Evolutionary conservation across 805 yeast genomes (phyloP).

Genomic region (Blastobotrys americana): DNA sequence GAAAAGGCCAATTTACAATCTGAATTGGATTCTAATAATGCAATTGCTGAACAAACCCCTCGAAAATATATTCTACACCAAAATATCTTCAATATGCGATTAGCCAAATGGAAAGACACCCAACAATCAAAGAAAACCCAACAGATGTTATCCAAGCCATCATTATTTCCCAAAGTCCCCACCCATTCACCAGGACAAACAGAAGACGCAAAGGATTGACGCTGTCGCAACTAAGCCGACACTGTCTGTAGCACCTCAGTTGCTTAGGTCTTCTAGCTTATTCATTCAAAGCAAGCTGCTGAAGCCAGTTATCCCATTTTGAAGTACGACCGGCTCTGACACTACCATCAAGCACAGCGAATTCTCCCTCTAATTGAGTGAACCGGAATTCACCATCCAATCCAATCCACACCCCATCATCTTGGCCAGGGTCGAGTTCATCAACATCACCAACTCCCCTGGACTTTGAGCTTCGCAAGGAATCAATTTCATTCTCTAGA

Average conservation of each 20-base stretch:
- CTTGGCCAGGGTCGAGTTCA: slow-evolving; percentile 31
- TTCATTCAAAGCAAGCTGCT: slow-evolving; percentile 58
- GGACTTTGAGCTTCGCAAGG: slow-evolving; percentile 43
- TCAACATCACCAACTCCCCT: slow-evolving; percentile 40
- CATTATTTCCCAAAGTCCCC: slow-evolving; percentile 33
- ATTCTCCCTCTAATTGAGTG: slow-evolving; percentile 61
- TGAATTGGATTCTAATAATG: slow-evolving; percentile 18
- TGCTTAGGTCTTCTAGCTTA: neutral
- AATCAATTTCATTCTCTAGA: slow-evolving; percentile 58
- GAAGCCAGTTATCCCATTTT: slow-evolving; percentile 73
- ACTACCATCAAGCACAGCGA: slow-evolving; percentile 59
- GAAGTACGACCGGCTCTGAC: slow-evolving; percentile 48
- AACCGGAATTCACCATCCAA: slow-evolving; percentile 47
- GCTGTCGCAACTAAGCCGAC: no score
- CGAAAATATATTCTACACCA: slow-evolving; percentile 36
- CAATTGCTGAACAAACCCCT: slow-evolving; percentile 30
- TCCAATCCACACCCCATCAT: slow-evolving; percentile 38
- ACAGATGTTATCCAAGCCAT: slow-evolving; percentile 27
- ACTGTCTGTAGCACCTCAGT: neutral
- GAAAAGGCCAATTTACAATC: slow-evolving; percentile 10
- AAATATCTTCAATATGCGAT: slow-evolving; percentile 38
- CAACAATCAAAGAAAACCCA: slow-evolving; percentile 27
- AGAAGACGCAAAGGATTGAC: neutral
- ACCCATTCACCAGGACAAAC: slow-evolving; percentile 14
- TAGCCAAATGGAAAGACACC: slow-evolving; percentile 25